Evolutionary conservation across 768 basidiomycete species (phyloP).

Genomic region (Boletus insuetus): DNA sequence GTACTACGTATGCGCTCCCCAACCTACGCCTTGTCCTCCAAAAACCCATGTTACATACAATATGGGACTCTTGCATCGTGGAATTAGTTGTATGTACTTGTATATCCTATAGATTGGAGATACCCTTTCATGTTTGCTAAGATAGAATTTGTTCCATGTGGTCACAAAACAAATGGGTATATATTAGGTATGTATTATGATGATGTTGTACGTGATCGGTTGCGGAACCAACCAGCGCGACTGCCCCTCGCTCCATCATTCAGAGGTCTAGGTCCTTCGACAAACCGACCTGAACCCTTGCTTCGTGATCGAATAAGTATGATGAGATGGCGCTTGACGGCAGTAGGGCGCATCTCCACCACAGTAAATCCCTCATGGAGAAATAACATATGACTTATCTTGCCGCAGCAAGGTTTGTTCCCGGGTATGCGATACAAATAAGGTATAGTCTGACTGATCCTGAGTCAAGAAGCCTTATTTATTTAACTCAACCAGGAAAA

Average conservation of each 20-base stretch:
- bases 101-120: conserved; percentile 22
- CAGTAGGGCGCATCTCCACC: neutral
- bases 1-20: neutral
- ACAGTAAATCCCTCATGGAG: conserved; percentile 1
- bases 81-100: conserved; percentile 20
- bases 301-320: neutral
- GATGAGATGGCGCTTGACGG: neutral
- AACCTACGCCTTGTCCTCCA: neutral
- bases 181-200: neutral
- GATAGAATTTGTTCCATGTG: neutral
- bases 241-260: neutral
- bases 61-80: conserved; percentile 13
- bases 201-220: conserved; percentile 14
- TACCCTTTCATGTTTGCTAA: conserved; percentile 18
- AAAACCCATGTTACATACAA: neutral
- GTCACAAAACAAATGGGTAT: neutral
- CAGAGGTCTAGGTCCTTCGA: neutral
- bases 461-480: neutral
- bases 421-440: conserved; percentile 3
- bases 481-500: neutral
- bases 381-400: neutral
- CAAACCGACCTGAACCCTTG: neutral
- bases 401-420: neutral
- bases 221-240: neutral
- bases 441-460: conserved; percentile 5